Percentiles rank a stretch among this genome's conserved stretches.
Conservation (phyloP, 1,139 yeast genomes). For the Suhomyces wounanorum region DNA sequence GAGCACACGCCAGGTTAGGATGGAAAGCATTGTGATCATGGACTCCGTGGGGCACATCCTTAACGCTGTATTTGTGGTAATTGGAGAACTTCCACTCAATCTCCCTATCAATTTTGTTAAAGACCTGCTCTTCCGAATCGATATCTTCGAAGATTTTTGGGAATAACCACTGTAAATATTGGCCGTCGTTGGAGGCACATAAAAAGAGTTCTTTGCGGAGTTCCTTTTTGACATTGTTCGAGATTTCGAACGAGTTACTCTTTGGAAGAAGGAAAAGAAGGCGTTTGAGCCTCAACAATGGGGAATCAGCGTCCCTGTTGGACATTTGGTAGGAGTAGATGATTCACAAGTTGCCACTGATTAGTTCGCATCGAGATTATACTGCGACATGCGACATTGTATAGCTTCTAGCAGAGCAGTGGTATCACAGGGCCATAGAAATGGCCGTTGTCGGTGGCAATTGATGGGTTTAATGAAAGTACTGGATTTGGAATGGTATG, state of each 20-base stretch:
- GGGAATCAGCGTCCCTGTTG: conserved; percentile 2
- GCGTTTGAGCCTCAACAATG: conserved; percentile 19
- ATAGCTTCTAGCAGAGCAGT: no score
- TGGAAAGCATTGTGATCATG: conserved; percentile 52
- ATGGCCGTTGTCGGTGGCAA: no score
- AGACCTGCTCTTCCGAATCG: conserved; percentile 12
- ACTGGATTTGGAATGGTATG: no score
- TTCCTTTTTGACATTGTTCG: conserved; percentile 35
- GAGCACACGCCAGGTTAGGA: conserved; percentile 73
- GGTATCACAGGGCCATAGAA: no score
- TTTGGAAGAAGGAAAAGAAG: conserved; percentile 39
- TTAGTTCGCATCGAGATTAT: neutral
- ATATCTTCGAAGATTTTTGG: conserved; percentile 34
- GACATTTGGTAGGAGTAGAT: conserved; percentile 1
- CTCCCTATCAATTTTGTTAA: conserved; percentile 33
- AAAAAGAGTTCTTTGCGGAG: conserved; percentile 53
- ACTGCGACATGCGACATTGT: conserved; percentile 2
- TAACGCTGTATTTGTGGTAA: conserved; percentile 29
- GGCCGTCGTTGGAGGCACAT: conserved; percentile 54
- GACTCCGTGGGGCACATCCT: conserved; percentile 26
- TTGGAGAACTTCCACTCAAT: conserved; percentile 38
- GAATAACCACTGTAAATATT: conserved; percentile 51
- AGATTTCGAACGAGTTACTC: conserved; percentile 37
- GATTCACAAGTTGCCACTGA: conserved; percentile 1
- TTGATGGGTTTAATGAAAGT: no score